phyloP scores from a whole-genome alignment of 495 filamentous ascomycete genomes.

The Parachaetomium inaequale region DNA sequence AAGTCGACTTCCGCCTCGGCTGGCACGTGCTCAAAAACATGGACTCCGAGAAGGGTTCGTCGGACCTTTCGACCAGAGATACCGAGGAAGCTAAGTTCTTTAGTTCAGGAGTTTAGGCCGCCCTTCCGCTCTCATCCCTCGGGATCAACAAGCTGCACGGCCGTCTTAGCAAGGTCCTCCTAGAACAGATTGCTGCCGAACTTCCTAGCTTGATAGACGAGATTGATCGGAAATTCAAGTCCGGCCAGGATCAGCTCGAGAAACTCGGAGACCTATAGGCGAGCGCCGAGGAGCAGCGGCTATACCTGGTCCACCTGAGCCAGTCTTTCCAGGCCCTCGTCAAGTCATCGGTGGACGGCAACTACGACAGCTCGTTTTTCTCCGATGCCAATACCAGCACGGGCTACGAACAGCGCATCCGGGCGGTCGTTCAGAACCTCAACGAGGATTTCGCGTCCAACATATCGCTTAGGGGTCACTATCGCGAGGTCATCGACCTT shows the following conservation, averaged over 20 bases:
- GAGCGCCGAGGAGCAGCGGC: conserved; percentile 48
- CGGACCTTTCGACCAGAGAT: conserved; percentile 39
- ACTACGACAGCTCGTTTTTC: conserved; percentile 58
- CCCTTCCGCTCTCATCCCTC: conserved; percentile 26
- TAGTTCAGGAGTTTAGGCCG: conserved; percentile 40
- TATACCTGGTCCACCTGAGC: conserved; percentile 52
- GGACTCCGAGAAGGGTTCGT: conserved; percentile 45
- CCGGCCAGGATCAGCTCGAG: conserved; percentile 34
- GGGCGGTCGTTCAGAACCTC: conserved; percentile 57
- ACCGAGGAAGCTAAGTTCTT: conserved; percentile 44
- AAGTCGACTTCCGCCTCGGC: conserved; percentile 60
- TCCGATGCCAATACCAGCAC: conserved; percentile 34
- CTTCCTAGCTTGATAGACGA: conserved; percentile 59
- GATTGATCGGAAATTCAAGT: conserved; percentile 42
- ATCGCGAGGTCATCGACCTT: conserved; percentile 31
- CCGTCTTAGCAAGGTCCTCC: conserved; percentile 55
- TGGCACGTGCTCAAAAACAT: conserved; percentile 72
- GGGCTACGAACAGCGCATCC: conserved; percentile 51
- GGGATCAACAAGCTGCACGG: conserved; percentile 49
- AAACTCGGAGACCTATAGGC: conserved; percentile 50
- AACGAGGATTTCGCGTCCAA: conserved; percentile 54
- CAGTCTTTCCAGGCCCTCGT: conserved; percentile 48
- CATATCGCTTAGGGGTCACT: conserved; percentile 47
- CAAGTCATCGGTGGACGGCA: conserved; percentile 52
- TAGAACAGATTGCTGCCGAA: conserved; percentile 52